These are phyloP conservation scores for Talaromyces marneffei DNA, from an alignment of 2,329 filamentous ascomycete genomes.

Conservation along the genomic window DNA sequence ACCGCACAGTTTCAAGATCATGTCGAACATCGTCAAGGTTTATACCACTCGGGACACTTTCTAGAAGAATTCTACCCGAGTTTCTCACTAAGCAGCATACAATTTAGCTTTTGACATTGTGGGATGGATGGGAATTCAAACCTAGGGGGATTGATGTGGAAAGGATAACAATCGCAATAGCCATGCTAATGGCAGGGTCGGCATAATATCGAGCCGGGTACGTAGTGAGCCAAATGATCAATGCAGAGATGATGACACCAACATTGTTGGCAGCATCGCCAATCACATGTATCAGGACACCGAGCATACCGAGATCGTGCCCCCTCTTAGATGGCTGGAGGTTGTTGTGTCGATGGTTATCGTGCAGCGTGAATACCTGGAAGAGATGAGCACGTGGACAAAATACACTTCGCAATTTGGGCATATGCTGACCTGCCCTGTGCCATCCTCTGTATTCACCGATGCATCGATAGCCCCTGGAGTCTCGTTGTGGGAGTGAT, in stretches of 20 bases:
- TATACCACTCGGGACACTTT: slow-evolving; percentile 59
- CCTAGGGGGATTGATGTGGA: slow-evolving; percentile 56
- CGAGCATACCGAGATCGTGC: slow-evolving; percentile 63
- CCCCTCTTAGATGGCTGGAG: slow-evolving; percentile 1
- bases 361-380: not conserved
- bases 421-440: not conserved
- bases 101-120: not conserved
- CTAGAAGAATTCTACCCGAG: slow-evolving; percentile 58
- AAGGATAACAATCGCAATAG: slow-evolving; percentile 66
- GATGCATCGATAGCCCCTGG: not conserved
- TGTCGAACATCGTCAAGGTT: slow-evolving; percentile 59
- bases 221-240: slow-evolving; percentile 62
- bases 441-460: not conserved
- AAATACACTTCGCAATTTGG: not conserved
- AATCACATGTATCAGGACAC: slow-evolving; percentile 64
- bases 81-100: slow-evolving; percentile 21
- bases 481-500: not conserved
- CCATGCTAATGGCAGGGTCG: slow-evolving; percentile 63
- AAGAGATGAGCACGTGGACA: not conserved
- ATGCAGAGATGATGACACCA: slow-evolving; percentile 64
- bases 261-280: slow-evolving; percentile 72
- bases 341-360: slow-evolving; percentile 7
- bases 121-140: slow-evolving; percentile 14
- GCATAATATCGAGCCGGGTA: slow-evolving; percentile 61
- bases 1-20: slow-evolving; percentile 57